phyloP scores from a whole-genome alignment of 73 alveolate species.

The Paramecium sexaurelia region DNA sequence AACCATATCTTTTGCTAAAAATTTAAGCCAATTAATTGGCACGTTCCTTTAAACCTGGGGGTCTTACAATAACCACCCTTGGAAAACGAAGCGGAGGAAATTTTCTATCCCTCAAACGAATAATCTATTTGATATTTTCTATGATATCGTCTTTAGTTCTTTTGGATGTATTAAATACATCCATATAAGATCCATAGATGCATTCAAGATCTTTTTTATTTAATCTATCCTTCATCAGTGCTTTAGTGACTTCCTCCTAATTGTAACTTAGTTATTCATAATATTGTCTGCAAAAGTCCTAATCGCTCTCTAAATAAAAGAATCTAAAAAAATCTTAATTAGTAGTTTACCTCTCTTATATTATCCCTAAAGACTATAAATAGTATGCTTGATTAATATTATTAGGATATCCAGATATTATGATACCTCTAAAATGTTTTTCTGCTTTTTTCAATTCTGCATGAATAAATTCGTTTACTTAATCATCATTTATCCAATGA shows the following conservation, averaged over 20 bases:
- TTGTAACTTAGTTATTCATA: background rate
- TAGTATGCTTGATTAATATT: conserved; percentile 55
- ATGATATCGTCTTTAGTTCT: conserved; percentile 42
- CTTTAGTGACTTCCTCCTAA: conserved; percentile 14
- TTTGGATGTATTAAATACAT: conserved; percentile 52
- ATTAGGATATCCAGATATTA: conserved; percentile 64
- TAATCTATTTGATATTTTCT: conserved; percentile 58
- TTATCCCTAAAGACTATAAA: conserved; percentile 31
- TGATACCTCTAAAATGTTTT: conserved; percentile 62
- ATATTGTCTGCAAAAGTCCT: conserved; percentile 12
- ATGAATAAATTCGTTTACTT: conserved; percentile 33
- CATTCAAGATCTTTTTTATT: conserved; percentile 46
- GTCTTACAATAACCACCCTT: conserved; percentile 58
- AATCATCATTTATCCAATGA: conserved; percentile 51
- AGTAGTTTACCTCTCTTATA: conserved; percentile 43
- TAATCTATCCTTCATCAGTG: conserved; percentile 52
- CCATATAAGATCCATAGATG: conserved; percentile 50
- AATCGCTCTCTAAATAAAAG: conserved; percentile 21
- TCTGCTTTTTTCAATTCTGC: conserved; percentile 16
- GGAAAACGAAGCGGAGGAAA: conserved; percentile 67
- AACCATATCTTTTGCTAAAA: conserved; percentile 61
- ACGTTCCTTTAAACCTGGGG: conserved; percentile 60
- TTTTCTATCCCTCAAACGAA: conserved; percentile 60
- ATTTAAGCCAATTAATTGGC: conserved; percentile 1
- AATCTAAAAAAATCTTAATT: background rate